phyloP scores from a whole-genome alignment of 2,329 filamentous ascomycete species.

The Beauveria pseudobassiana region DNA sequence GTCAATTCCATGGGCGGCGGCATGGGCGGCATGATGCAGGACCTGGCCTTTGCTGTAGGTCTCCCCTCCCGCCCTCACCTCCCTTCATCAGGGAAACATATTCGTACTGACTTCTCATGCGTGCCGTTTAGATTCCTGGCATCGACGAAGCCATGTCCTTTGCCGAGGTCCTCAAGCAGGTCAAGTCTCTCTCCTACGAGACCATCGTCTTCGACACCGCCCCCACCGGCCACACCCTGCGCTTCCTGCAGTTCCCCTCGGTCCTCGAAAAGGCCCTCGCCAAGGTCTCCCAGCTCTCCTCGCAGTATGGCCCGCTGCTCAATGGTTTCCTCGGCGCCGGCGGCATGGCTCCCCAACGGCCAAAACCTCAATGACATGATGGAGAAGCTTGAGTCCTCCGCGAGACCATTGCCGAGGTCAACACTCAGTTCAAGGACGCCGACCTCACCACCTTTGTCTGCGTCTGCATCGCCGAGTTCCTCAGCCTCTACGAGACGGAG shows the following conservation, averaged over 20 bases:
- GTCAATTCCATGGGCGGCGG: conserved; percentile 62
- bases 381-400: conserved; percentile 91
- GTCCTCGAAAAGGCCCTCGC: conserved; percentile 98
- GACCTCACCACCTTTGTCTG: conserved; percentile 95
- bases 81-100: background rate
- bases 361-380: conserved; percentile 88
- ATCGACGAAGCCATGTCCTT: conserved; percentile 99
- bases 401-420: conserved; percentile 90
- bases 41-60: conserved; percentile 85
- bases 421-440: conserved; percentile 96
- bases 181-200: conserved; percentile 97
- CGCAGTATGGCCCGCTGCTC: conserved; percentile 91
- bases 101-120: background rate
- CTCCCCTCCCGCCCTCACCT: background rate
- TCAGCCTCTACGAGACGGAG: conserved; percentile 96
- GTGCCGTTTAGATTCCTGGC: conserved; percentile 68
- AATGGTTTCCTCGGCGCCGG: conserved; percentile 84
- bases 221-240: conserved; percentile 93
- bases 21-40: conserved; percentile 96
- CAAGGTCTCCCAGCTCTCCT: conserved; percentile 89
- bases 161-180: conserved; percentile 97
- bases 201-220: conserved; percentile 99
- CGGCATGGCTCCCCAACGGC: conserved; percentile 79
- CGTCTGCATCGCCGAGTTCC: conserved; percentile 95
- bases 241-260: conserved; percentile 96